Percentiles rank a stretch among this genome's conserved stretches.
phyloP scores from a whole-genome alignment of 75 land plant species.

The Pinus taeda region DNA sequence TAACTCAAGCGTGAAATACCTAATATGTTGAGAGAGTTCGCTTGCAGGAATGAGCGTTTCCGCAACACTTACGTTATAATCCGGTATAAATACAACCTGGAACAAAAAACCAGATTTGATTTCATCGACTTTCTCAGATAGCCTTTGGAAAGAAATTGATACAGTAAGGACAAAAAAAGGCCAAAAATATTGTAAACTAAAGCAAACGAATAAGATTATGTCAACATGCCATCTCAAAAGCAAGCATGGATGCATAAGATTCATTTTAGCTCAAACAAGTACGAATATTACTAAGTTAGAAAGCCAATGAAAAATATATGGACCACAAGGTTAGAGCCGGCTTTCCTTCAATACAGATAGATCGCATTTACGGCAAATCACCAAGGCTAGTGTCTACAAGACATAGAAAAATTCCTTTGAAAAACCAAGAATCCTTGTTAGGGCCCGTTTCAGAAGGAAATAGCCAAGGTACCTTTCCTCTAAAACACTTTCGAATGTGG shows the following conservation, averaged over 20 bases:
- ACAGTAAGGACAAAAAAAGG: background rate
- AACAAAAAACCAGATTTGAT: constrained; percentile 4
- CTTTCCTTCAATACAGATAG: background rate
- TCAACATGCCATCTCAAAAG: background rate
- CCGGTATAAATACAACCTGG: constrained; percentile 94
- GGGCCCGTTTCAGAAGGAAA: background rate
- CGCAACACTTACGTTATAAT: constrained; percentile 98
- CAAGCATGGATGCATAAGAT: background rate
- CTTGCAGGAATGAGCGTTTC: constrained; percentile 96
- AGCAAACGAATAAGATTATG: background rate
- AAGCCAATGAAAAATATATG: background rate
- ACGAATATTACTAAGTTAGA: no score
- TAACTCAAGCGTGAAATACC: constrained; percentile 37
- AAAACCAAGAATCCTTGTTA: background rate
- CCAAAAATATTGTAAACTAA: background rate
- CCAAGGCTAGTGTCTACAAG: background rate
- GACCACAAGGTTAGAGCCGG: background rate
- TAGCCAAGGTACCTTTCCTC: background rate
- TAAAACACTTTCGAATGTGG: background rate
- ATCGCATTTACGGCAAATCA: background rate
- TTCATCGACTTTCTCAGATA: background rate
- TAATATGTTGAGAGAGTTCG: constrained; percentile 97
- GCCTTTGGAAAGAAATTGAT: background rate
- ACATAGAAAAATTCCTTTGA: background rate
- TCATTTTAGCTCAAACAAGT: background rate